These are phyloP conservation scores for Stagonosporopsis tanaceti DNA, from an alignment of 2,329 filamentous ascomycete species.

Conservation along the genomic window DNA sequence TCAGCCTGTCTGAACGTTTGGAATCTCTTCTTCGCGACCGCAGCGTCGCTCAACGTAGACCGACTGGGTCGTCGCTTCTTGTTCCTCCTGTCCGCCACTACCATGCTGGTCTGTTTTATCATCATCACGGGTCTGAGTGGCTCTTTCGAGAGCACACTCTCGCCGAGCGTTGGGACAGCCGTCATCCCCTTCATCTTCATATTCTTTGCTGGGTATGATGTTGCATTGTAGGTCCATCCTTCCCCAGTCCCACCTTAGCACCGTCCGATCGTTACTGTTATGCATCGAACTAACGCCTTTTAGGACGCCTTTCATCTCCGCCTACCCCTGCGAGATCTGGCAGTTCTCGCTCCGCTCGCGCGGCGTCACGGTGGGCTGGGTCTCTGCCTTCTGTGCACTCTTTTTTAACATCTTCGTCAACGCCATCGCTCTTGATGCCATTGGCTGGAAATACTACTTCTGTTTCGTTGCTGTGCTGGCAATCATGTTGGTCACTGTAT, in stretches of 20 bases:
- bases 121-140: not conserved
- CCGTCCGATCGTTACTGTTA: too few species aligned
- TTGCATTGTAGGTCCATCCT: not conserved
- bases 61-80: not conserved
- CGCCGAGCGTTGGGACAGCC: not conserved
- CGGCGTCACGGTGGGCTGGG: not conserved
- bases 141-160: not conserved
- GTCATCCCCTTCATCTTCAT: not conserved
- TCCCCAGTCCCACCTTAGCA: not conserved
- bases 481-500: not conserved
- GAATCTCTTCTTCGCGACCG: not conserved
- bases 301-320: not conserved
- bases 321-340: not conserved
- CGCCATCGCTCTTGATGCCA: not conserved
- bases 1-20: not conserved
- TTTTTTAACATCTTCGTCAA: not conserved
- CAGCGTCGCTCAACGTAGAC: not conserved
- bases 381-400: not conserved
- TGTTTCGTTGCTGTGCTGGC: not conserved
- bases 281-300: not conserved
- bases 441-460: not conserved
- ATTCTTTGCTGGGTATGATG: not conserved
- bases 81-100: not conserved
- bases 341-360: not conserved
- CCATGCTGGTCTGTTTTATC: not conserved